A percentile compares a stretch with the other conserved stretches of the same genome.
Conservation (phyloP, 768 basidiomycete species). For the Lactarius hengduanensis region DNA sequence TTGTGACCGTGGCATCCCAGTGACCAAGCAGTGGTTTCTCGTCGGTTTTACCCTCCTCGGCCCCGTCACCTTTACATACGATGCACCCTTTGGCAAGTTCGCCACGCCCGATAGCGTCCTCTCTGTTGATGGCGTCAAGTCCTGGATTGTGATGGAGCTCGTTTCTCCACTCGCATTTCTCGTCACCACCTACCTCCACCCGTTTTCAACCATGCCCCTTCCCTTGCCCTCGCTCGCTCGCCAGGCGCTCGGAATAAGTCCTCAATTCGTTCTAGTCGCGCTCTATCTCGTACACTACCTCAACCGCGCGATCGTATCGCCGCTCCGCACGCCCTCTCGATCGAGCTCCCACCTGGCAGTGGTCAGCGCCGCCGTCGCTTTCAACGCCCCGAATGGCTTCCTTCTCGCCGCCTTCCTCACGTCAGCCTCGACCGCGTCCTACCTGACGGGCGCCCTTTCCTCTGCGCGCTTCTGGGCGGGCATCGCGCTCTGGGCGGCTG, state of each 20-base stretch:
- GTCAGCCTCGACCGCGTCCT: constrained; percentile 50
- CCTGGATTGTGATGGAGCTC: constrained; percentile 83
- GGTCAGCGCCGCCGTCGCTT: constrained; percentile 50
- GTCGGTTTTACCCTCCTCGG: constrained; percentile 3
- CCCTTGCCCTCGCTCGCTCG: constrained; percentile 38
- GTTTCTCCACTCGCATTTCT: constrained; percentile 57
- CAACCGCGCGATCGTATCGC: constrained; percentile 79
- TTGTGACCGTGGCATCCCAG: not conserved
- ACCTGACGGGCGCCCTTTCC: constrained; percentile 38
- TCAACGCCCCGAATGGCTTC: constrained; percentile 73
- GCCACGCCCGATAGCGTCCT: constrained; percentile 48
- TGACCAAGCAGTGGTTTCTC: constrained; percentile 24
- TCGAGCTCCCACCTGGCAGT: constrained; percentile 73
- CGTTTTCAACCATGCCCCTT: constrained; percentile 42
- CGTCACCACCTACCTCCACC: constrained; percentile 48
- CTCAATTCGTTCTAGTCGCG: constrained; percentile 43
- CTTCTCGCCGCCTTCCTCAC: constrained; percentile 71
- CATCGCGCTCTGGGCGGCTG: constrained; percentile 62
- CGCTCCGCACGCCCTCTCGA: constrained; percentile 76
- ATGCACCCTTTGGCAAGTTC: constrained; percentile 85
- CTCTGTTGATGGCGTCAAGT: constrained; percentile 50
- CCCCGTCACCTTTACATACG: constrained; percentile 48
- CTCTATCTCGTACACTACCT: constrained; percentile 76
- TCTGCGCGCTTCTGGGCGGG: constrained; percentile 60
- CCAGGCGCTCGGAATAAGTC: constrained; percentile 33